A percentile compares a stretch with the other conserved stretches of the same genome.
Conservation (phyloP, 495 filamentous ascomycete species). For the Rhizodiscina lignyota region DNA sequence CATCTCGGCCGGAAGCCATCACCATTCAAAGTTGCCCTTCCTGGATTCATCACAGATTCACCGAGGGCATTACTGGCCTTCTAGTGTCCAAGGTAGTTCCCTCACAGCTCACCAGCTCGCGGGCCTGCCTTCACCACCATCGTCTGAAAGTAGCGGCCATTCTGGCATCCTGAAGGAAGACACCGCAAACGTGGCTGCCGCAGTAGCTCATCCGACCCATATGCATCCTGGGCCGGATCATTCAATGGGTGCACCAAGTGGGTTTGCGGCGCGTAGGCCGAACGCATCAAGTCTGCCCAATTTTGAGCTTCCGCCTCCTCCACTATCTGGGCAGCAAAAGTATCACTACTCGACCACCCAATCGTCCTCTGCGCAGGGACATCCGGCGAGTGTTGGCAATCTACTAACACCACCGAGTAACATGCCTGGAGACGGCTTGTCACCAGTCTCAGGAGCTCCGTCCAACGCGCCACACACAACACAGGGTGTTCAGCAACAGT, state of each 20-base stretch:
- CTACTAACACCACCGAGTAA: conserved; percentile 46
- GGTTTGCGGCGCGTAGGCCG: conserved; percentile 23
- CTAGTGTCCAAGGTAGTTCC: too few species aligned
- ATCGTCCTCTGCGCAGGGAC: conserved; percentile 13
- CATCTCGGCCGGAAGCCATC: too few species aligned
- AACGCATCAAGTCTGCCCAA: conserved; percentile 20
- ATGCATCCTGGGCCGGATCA: conserved; percentile 25
- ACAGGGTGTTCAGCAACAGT: conserved; percentile 22
- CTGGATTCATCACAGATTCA: too few species aligned
- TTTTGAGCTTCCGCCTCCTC: conserved; percentile 24
- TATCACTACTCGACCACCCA: conserved; percentile 24
- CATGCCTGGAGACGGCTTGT: conserved; percentile 44
- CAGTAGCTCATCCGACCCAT: conserved; percentile 21
- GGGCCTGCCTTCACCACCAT: too few species aligned
- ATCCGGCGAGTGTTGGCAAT: conserved; percentile 36
- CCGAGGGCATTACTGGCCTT: too few species aligned
- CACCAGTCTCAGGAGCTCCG: conserved; percentile 40
- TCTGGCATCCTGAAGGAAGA: too few species aligned
- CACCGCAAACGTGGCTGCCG: conserved; percentile 27
- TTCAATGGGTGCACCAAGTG: conserved; percentile 20
- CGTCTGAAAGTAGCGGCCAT: too few species aligned
- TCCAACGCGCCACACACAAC: conserved; percentile 35
- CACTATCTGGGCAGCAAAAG: conserved; percentile 20
- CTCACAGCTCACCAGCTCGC: too few species aligned
- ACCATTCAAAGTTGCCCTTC: too few species aligned